These are phyloP conservation scores for Mycena vulgaris DNA, from an alignment of 768 basidiomycete genomes.

Conservation along the genomic window DNA sequence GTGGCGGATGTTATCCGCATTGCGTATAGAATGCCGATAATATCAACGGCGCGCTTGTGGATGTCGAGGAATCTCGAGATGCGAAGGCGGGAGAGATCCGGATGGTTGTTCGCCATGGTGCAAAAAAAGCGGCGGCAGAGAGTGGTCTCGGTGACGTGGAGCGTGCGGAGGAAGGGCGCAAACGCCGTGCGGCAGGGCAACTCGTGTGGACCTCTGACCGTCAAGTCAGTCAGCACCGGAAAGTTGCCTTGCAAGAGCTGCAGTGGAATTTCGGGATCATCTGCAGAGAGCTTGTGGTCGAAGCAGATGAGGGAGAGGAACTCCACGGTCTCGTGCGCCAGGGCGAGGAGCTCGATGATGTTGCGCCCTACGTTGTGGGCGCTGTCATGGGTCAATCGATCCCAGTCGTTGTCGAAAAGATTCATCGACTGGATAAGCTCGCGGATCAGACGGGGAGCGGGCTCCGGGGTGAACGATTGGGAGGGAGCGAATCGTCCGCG, in stretches of 20 bases:
- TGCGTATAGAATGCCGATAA: not conserved
- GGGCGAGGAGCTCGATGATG: not conserved
- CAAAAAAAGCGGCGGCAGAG: not conserved
- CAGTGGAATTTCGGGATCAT: too few species aligned
- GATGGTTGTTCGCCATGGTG: not conserved
- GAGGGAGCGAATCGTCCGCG: too few species aligned
- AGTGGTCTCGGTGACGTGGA: not conserved
- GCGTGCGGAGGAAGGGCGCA: not conserved
- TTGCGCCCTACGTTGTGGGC: not conserved
- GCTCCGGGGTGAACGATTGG: too few species aligned
- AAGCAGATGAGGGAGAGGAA: conserved; percentile 12
- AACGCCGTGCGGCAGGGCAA: not conserved
- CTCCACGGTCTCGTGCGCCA: conserved; percentile 9
- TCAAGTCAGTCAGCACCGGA: not conserved
- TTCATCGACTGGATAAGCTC: too few species aligned
- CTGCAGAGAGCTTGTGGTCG: not conserved
- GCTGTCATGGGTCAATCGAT: too few species aligned
- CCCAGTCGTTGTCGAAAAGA: too few species aligned
- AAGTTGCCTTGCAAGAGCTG: not conserved
- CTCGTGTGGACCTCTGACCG: conserved; percentile 8
- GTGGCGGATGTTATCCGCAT: not conserved
- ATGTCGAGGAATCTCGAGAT: not conserved
- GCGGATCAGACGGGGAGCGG: too few species aligned
- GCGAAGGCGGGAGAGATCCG: conserved; percentile 1
- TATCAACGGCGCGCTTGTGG: not conserved